Evolutionary conservation across 139 green algal species (phyloP).

Genomic region (Ettlia oleoabundans): DNA sequence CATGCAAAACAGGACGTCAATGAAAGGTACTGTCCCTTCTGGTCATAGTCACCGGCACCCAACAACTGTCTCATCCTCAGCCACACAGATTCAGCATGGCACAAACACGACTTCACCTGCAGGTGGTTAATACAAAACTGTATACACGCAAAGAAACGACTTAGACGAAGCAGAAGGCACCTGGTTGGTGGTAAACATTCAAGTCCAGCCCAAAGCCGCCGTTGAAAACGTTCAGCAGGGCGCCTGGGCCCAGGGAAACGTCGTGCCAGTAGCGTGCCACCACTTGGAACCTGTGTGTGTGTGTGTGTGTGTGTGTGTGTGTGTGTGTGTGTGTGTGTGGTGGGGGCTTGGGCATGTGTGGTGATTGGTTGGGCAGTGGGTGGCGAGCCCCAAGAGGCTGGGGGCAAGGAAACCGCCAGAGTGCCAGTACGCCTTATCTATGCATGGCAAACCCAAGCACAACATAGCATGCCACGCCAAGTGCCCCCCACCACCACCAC

Average conservation of each 20-base stretch:
- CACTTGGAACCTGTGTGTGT: constrained; percentile 22
- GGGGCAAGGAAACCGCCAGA: no score
- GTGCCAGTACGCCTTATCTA: no score
- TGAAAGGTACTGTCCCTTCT: no score
- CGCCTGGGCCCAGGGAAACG: constrained; percentile 3
- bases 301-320: no score
- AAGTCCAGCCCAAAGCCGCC: constrained; percentile 17
- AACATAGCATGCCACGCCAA: neutral
- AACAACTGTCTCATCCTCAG: neutral
- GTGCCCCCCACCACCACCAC: neutral
- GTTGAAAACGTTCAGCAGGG: constrained; percentile 16
- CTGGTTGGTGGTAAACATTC: constrained; percentile 6
- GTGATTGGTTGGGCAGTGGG: no score
- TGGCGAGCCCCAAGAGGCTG: no score
- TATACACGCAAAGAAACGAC: no score
- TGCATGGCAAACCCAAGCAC: neutral
- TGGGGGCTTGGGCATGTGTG: no score
- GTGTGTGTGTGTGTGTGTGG: no score
- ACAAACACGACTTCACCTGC: neutral
- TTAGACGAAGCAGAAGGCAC: neutral
- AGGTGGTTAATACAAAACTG: no score
- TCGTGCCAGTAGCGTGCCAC: constrained; percentile 10
- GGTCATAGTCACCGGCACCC: no score
- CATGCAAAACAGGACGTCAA: no score
- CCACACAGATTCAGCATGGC: neutral